Percentiles rank a stretch among this genome's conserved stretches.
These are phyloP conservation scores for Glaciozyma martinii DNA, from an alignment of 768 basidiomycete genomes.

Conservation along the genomic window DNA sequence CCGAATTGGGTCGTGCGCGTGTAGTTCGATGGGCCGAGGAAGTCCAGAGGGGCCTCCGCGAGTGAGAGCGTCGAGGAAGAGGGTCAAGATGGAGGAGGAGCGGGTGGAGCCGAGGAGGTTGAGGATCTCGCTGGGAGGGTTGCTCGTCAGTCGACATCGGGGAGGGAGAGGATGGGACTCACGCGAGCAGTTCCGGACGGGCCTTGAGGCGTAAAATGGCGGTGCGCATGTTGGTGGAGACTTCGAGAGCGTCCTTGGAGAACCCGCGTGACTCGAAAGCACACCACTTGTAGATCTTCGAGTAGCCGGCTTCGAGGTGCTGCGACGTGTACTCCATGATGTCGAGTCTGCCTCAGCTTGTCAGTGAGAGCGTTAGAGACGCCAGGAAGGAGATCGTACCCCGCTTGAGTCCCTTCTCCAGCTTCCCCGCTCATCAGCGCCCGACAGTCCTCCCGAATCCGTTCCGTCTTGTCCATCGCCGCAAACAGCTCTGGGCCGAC, in stretches of 20 bases:
- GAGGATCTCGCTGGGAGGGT: constrained; percentile 56
- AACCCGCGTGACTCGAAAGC: constrained; percentile 75
- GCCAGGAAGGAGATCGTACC: constrained; percentile 31
- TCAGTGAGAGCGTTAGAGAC: constrained; percentile 44
- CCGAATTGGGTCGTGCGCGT: constrained; percentile 92
- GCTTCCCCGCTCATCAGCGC: constrained; percentile 66
- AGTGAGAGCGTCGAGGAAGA: constrained; percentile 79
- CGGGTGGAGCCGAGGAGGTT: constrained; percentile 68
- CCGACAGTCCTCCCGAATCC: constrained; percentile 72
- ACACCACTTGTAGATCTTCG: constrained; percentile 79
- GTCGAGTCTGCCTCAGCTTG: constrained; percentile 54
- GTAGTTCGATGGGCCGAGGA: constrained; percentile 89
- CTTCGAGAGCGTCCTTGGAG: constrained; percentile 51
- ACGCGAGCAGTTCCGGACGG: constrained; percentile 71
- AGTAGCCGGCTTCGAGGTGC: constrained; percentile 78
- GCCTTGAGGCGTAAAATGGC: constrained; percentile 63
- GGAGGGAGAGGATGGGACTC: constrained; percentile 31
- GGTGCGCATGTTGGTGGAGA: constrained; percentile 57
- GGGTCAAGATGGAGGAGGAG: constrained; percentile 64
- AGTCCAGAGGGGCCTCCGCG: constrained; percentile 62
- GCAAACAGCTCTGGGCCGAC: constrained; percentile 66
- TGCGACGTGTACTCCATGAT: constrained; percentile 75
- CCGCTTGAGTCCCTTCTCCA: constrained; percentile 39
- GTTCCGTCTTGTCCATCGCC: constrained; percentile 77
- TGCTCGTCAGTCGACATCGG: constrained; percentile 31